Percentiles rank a stretch among this genome's conserved stretches.
These are phyloP conservation scores for Paramarasmius palmivorus DNA, from an alignment of 1,284 basidiomycete genomes.

Conservation along the genomic window DNA sequence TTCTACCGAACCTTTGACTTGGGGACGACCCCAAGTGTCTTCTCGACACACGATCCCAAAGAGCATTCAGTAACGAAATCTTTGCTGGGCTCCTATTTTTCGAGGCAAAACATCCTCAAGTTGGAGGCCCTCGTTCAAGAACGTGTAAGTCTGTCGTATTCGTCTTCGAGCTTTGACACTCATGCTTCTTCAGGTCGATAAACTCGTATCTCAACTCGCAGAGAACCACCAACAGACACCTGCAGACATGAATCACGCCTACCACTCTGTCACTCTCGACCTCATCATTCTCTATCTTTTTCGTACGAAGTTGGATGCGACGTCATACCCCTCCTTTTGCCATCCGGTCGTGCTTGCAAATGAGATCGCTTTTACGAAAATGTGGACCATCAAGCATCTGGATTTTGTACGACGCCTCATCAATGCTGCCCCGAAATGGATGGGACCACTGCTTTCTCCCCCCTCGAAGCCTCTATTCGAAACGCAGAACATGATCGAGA, in stretches of 20 bases:
- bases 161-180: not conserved
- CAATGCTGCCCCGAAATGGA: too few relatives aligned
- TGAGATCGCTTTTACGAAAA: too few relatives aligned
- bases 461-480: too few relatives aligned
- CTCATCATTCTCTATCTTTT: not conserved
- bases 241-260: not conserved
- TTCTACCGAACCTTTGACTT: conserved; percentile 27
- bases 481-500: too few relatives aligned
- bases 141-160: conserved; percentile 19
- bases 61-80: conserved; percentile 28
- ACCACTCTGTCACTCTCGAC: not conserved
- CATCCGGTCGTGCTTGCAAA: too few relatives aligned
- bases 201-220: not conserved
- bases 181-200: not conserved
- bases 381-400: too few relatives aligned
- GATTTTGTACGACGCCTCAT: too few relatives aligned
- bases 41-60: conserved; percentile 17
- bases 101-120: conserved; percentile 27
- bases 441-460: too few relatives aligned
- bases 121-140: conserved; percentile 28
- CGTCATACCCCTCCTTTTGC: not conserved
- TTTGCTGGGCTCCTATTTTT: conserved; percentile 30
- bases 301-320: not conserved
- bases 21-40: conserved; percentile 24
- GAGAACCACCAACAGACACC: not conserved